Evolutionary conservation across 768 basidiomycete genomes (phyloP).

Genomic region (Lanmaoa pseudosensibilis): DNA sequence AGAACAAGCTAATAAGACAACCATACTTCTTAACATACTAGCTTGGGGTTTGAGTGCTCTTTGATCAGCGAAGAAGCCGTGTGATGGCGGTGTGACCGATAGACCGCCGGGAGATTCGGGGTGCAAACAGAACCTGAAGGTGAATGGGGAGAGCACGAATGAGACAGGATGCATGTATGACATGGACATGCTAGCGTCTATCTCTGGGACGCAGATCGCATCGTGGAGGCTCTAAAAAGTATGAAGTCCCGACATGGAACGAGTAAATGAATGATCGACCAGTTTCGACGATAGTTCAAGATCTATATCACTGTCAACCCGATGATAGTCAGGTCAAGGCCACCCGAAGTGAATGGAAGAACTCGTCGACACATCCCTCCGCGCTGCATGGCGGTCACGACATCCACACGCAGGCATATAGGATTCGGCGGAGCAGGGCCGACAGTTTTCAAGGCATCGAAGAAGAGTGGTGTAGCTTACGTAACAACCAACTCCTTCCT

Average conservation of each 20-base stretch:
- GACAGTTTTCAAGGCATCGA: constrained; percentile 20
- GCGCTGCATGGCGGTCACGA: neutral
- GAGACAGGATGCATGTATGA: neutral
- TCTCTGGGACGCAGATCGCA: constrained; percentile 14
- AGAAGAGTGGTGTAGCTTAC: constrained; percentile 25
- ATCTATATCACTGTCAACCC: constrained; percentile 7
- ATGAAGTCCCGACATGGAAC: neutral
- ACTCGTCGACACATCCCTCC: constrained; percentile 1
- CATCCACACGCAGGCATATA: neutral
- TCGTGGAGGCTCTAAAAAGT: constrained; percentile 1
- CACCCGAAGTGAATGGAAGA: constrained; percentile 6
- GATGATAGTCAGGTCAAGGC: neutral
- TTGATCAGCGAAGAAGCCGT: constrained; percentile 26
- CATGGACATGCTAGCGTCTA: constrained; percentile 12
- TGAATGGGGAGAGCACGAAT: neutral
- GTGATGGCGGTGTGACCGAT: neutral
- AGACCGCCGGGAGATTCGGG: neutral
- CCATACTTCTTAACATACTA: constrained; percentile 25
- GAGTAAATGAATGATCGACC: constrained; percentile 27
- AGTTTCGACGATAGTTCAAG: constrained; percentile 15
- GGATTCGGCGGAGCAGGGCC: neutral
- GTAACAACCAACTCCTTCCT: constrained; percentile 17
- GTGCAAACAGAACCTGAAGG: neutral
- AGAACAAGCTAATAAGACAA: constrained; percentile 20
- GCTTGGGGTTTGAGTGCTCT: constrained; percentile 14